Conservation (phyloP, 1,139 yeast species). For the Hansenula anomala region DNA sequence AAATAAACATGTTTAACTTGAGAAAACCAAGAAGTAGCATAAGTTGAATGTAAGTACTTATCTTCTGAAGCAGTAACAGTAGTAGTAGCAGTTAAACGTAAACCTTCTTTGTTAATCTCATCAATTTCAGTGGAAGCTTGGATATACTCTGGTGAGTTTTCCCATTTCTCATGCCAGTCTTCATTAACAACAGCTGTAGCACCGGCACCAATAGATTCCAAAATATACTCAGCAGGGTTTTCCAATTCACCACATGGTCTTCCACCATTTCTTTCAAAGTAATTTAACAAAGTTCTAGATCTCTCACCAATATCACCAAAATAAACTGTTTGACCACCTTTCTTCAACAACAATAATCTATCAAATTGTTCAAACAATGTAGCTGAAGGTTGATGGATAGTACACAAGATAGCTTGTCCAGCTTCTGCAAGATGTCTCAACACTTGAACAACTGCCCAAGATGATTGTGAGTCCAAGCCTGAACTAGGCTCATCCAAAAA, state of each 20-base stretch:
- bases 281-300: slow-evolving; percentile 46
- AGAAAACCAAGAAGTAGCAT: slow-evolving; percentile 41
- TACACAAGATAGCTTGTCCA: slow-evolving; percentile 71
- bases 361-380: slow-evolving; percentile 63
- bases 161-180: slow-evolving; percentile 67
- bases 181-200: slow-evolving; percentile 66
- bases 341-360: slow-evolving; percentile 53
- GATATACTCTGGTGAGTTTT: slow-evolving; percentile 47
- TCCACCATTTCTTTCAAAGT: slow-evolving; percentile 60
- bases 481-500: slow-evolving; percentile 86
- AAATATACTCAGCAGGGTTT: slow-evolving; percentile 84
- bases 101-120: slow-evolving; percentile 40
- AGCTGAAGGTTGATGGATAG: slow-evolving; percentile 75
- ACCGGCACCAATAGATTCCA: slow-evolving; percentile 76
- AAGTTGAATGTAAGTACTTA: slow-evolving; percentile 20
- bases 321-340: slow-evolving; percentile 68
- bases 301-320: slow-evolving; percentile 65
- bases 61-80: slow-evolving; percentile 10
- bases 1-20: slow-evolving; percentile 50
- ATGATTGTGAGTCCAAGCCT: slow-evolving; percentile 78
- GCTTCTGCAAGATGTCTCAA: slow-evolving; percentile 59
- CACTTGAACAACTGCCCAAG: slow-evolving; percentile 67
- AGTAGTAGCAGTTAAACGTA: slow-evolving; percentile 21
- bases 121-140: slow-evolving; percentile 39
- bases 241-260: slow-evolving; percentile 56